Evolutionary conservation across 192 early-diverging fungal genomes (phyloP).

Genomic region (Coemansia sp.): DNA sequence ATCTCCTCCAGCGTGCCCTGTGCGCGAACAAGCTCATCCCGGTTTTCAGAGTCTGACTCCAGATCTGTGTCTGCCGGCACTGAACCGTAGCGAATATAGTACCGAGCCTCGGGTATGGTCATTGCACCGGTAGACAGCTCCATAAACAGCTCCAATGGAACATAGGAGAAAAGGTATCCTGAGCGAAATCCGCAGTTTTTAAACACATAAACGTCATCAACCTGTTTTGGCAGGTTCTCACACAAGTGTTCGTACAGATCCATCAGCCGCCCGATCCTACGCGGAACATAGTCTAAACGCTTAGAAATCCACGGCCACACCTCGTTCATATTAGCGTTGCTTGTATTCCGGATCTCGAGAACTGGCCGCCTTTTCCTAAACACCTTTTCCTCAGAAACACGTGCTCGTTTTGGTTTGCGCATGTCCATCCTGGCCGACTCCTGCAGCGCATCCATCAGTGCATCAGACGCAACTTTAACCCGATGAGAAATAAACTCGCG

Average conservation of each 20-base stretch:
- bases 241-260: slow-evolving; percentile 31
- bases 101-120: slow-evolving; percentile 9
- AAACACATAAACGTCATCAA: slow-evolving; percentile 24
- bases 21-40: neutral
- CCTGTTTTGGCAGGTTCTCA: slow-evolving; percentile 7
- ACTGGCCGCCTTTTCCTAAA: neutral
- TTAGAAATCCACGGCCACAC: slow-evolving; percentile 14
- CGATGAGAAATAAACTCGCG: too few relatives aligned
- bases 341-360: neutral
- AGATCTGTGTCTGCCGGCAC: neutral
- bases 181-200: slow-evolving; percentile 26
- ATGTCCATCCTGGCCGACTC: neutral
- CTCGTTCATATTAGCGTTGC: neutral
- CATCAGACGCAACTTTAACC: neutral
- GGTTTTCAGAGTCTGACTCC: neutral
- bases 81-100: slow-evolving; percentile 32
- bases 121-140: slow-evolving; percentile 19
- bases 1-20: slow-evolving; percentile 22
- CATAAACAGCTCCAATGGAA: slow-evolving; percentile 34
- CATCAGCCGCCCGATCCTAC: slow-evolving; percentile 20
- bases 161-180: slow-evolving; percentile 14
- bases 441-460: neutral
- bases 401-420: neutral
- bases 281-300: slow-evolving; percentile 12
- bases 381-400: neutral